Base-by-base conservation (phyloP, 2,329 filamentous ascomycete species). In the Albophoma yamanashiensis region DNA sequence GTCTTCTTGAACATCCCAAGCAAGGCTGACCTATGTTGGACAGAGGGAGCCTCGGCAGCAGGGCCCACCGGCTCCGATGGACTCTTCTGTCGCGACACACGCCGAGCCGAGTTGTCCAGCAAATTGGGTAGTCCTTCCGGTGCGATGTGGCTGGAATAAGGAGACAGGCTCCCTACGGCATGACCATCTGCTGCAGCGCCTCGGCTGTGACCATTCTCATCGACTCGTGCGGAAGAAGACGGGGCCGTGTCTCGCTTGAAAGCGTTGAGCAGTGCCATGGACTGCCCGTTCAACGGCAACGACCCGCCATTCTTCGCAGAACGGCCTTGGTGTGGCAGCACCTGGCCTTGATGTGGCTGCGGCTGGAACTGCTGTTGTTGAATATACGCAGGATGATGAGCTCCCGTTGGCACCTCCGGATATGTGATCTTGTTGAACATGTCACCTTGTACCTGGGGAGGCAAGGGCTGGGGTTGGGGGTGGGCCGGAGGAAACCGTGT, bases 381-480 rank as follows among this genome's bases (percentile, higher is more conserved):
- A 22, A 31, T 6, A 8, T 34, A 11, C n/a, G 22, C 15, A 38
- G 22, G 5, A 25, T 50, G 57, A 14, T 58, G 43, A 4, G n/a
- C 22, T 12, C 58, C 61, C n/a, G 62, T 61, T 20, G 59, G 55
- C 14, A 64, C 64, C 17, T 72, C 69, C 59, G 71, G 71, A 47
- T 69, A 68, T 2, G 64, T 67, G 34, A 66, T 70, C 38, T 67
- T 67, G n/a, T 78, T 76, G 52, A 83, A 79, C 59, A 82, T 72
- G 8, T 78, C 76, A 62, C 79, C 78, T 61, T 84, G 82, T 1
- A 83, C 79, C 55, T 83, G 80, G 8, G 81, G 82, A 36, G 82
- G 82, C 14, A 82, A 69, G 12, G 81, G 79, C 58, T 83, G 27
- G 27, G 34, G 34, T 11, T 7, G 81, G 1, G 79, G 79, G 58